These are phyloP conservation scores for Paulownia fortunei DNA, from an alignment of 257 asterid genomes.

Conservation along the genomic window DNA sequence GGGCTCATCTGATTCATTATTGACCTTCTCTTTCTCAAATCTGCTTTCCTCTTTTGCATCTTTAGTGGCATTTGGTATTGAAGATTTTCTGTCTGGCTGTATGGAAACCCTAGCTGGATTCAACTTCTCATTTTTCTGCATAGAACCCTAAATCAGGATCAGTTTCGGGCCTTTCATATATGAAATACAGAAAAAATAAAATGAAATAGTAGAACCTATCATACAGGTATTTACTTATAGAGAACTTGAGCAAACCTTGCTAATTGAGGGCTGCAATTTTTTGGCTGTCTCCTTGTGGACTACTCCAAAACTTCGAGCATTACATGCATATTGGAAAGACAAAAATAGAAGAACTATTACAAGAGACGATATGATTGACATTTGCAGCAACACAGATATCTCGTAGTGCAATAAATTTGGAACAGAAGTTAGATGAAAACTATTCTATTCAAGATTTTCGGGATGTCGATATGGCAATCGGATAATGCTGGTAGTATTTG, in stretches of 20 bases:
- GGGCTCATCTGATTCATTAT: not conserved
- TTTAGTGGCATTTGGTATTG: constrained; percentile 7
- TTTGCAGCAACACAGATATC: constrained; percentile 31
- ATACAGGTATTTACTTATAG: no score
- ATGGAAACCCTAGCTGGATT: constrained; percentile 48
- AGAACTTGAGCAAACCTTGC: constrained; percentile 45
- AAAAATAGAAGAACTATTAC: constrained; percentile 44
- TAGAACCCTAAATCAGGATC: not conserved
- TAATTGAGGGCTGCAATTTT: constrained; percentile 10
- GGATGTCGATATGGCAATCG: not conserved
- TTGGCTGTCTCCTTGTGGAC: constrained; percentile 2
- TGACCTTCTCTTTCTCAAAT: constrained; percentile 9
- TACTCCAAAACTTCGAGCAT: constrained; percentile 54
- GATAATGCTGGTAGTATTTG: constrained; percentile 21
- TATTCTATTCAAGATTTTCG: not conserved
- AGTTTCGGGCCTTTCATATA: no score
- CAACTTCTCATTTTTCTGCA: constrained; percentile 43
- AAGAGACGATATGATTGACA: constrained; percentile 45
- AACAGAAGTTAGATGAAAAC: not conserved
- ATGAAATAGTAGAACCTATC: no score
- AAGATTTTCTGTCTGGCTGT: constrained; percentile 24
- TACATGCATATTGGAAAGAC: constrained; percentile 48
- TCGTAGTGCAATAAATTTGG: not conserved
- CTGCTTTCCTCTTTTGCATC: not conserved
- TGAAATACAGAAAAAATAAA: not conserved